A percentile compares a stretch with the other conserved stretches of the same genome.
Conservation (phyloP, 495 filamentous ascomycete species). For the Cairneyella variabilis region DNA sequence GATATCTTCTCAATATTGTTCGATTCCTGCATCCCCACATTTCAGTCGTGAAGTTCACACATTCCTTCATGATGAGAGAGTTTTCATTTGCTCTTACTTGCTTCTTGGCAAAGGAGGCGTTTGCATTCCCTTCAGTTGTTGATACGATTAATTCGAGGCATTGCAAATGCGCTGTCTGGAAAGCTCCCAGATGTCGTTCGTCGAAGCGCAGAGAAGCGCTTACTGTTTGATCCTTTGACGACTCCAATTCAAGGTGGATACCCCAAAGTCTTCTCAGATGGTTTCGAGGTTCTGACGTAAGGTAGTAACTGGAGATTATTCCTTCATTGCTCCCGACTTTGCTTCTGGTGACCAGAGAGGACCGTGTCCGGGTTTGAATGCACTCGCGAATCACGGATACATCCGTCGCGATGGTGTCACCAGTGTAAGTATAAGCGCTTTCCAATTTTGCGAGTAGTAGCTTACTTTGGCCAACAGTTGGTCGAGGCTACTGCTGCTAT, state of each 20-base stretch:
- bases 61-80: too few species aligned
- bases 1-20: too few species aligned
- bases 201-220: too few species aligned
- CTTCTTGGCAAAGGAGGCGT: too few species aligned
- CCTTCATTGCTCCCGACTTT: constrained; percentile 35
- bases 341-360: constrained; percentile 37
- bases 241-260: neutral
- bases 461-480: neutral
- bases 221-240: too few species aligned
- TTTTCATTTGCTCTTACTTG: too few species aligned
- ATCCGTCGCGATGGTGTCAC: constrained; percentile 47
- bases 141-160: too few species aligned
- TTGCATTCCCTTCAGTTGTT: too few species aligned
- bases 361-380: constrained; percentile 49
- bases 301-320: constrained; percentile 16
- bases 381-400: constrained; percentile 50
- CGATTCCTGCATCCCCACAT: too few species aligned
- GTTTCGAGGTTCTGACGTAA: neutral
- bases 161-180: too few species aligned
- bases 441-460: neutral
- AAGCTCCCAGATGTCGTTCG: too few species aligned
- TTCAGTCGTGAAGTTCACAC: too few species aligned
- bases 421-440: neutral
- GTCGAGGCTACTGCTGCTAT: neutral
- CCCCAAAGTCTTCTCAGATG: neutral